Evolutionary conservation across 2,329 filamentous ascomycete species (phyloP).

Genomic region (Colletotrichum liaoningense): DNA sequence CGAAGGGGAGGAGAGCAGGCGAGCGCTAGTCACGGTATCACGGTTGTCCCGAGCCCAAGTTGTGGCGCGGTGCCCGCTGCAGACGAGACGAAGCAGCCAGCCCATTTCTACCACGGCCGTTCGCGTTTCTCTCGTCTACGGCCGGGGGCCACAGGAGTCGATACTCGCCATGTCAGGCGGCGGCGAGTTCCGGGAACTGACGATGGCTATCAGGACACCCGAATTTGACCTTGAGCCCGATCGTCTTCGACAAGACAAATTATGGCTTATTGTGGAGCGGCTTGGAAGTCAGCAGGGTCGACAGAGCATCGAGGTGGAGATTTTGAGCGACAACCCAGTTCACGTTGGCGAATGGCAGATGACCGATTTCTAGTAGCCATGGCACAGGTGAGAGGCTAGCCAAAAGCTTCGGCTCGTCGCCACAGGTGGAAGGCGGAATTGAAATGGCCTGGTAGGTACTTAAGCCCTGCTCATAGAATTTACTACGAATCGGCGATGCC

Average conservation of each 20-base stretch:
- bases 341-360: conserved; percentile 56
- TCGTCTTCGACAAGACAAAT: conserved; percentile 63
- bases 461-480: not conserved
- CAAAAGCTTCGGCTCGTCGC: not conserved
- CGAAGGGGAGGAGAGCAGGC: conserved; percentile 51
- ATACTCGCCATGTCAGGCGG: conserved; percentile 74
- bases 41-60: conserved; percentile 72
- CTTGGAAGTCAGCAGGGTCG: conserved; percentile 65
- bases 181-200: conserved; percentile 80
- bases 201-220: conserved; percentile 73
- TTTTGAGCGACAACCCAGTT: conserved; percentile 62
- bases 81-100: conserved; percentile 23
- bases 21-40: conserved; percentile 51
- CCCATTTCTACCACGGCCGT: conserved; percentile 57
- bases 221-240: conserved; percentile 81
- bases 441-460: too few relatives aligned
- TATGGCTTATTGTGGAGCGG: conserved; percentile 87
- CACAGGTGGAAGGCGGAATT: not conserved
- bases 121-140: conserved; percentile 78
- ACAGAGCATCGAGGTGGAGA: conserved; percentile 62
- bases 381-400: not conserved
- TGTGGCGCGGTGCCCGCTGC: conserved; percentile 49
- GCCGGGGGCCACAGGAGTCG: conserved; percentile 75
- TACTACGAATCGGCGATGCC: not conserved
- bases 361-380: conserved; percentile 15